Evolutionary conservation across 352 stramenopile genomes (phyloP), one percentile per base, ranked within the genome.

Genomic region (Globisporangium parvum): DNA sequence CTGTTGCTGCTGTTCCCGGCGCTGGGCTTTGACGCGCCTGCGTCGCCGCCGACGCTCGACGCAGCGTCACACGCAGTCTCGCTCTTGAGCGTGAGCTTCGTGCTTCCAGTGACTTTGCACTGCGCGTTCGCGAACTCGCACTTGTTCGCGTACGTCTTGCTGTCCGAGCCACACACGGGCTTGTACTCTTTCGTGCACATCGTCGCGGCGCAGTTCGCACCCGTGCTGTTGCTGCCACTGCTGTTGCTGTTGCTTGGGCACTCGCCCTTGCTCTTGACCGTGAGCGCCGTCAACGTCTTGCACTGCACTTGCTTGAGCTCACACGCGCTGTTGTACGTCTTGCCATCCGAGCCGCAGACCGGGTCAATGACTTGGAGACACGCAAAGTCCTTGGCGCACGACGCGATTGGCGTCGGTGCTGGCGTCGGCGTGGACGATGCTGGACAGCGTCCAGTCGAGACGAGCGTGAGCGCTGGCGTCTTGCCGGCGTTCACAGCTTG

Each of bases 291-390:
- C 14, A 44, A 4, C 39, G 39, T n/a, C 39, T 44, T 14, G 39
- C 39, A 12, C 39, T 51, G 47, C 18, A 51, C 24, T 33, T 51
- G 33, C 28, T 17, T 20, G 41, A 59, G 3, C 12, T 44, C 24
- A 35, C 53, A 59, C 12, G 6, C 26, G 33, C 51, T 52, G 17
- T n/a, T 24, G 54, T 75, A 75, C 10, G 67, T 75, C 51, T 70
- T 71, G 39, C 61, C 61, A 44, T 75, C 59, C 41, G 54, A 70
- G 26, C 67, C 67, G 39, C 67, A 75, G 17, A 75, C 67, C 31
- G 39, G 39, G 39, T 44, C 31, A 35, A 46, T 52, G 2, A 23
- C 23, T 9, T 20, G 12, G 35, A 55, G 50, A 24, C 50, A 55
- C 21, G 50, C 50, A 17, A 40, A 26, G 20, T 50, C 45, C 21